phyloP scores from a whole-genome alignment of 495 filamentous ascomycete species.

The Daldinia childiae region DNA sequence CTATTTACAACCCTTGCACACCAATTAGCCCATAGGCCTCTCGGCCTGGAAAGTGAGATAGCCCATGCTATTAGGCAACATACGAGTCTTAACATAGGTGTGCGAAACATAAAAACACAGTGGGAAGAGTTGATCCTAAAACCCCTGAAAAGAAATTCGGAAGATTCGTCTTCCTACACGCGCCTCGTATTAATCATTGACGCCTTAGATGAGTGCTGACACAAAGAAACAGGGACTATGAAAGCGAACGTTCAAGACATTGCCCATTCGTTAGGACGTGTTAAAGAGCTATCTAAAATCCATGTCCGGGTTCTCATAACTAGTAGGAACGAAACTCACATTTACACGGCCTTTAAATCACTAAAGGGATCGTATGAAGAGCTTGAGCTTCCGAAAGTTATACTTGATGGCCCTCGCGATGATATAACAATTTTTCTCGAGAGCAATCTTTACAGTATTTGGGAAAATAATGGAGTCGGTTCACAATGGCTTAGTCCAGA shows the following conservation, averaged over 20 bases:
- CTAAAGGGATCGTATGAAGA: neutral
- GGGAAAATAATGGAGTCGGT: neutral
- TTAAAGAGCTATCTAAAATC: neutral
- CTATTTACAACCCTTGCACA: slow-evolving; percentile 58
- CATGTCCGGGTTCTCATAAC: slow-evolving; percentile 20
- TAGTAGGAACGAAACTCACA: slow-evolving; percentile 15
- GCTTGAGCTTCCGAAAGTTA: slow-evolving; percentile 11
- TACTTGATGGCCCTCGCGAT: neutral
- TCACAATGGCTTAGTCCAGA: neutral
- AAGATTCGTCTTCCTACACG: neutral
- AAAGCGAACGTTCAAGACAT: neutral
- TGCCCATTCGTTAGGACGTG: neutral
- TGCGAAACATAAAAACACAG: slow-evolving; percentile 53
- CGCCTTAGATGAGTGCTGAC: slow-evolving; percentile 62
- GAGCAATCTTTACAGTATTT: neutral
- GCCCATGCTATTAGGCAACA: slow-evolving; percentile 48
- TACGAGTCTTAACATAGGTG: slow-evolving; percentile 46
- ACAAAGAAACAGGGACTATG: slow-evolving; percentile 34
- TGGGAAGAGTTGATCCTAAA: slow-evolving; percentile 60
- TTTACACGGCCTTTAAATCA: slow-evolving; percentile 5
- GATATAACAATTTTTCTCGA: slow-evolving; percentile 17
- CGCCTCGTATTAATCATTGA: slow-evolving; percentile 58
- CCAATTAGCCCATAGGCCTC: slow-evolving; percentile 51
- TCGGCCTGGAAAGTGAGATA: slow-evolving; percentile 45
- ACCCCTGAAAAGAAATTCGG: slow-evolving; percentile 42